A percentile compares a stretch with the other conserved stretches of the same genome.
phyloP scores from a whole-genome alignment of 345 rosid genomes.

The Toxicodendron radicans region DNA sequence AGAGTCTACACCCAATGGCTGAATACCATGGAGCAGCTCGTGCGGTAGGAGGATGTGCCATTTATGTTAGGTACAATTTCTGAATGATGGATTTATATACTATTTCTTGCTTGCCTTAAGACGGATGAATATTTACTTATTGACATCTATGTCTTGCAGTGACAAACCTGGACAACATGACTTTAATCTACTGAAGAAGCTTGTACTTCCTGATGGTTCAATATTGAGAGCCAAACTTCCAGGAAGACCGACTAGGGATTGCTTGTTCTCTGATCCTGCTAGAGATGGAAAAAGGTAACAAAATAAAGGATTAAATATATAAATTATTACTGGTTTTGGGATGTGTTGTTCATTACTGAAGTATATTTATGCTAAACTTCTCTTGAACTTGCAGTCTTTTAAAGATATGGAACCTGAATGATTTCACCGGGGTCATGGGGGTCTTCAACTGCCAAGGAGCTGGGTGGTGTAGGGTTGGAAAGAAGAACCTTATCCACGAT shows the following conservation, averaged over 20 bases:
- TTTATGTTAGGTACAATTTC: slow-evolving; percentile 52
- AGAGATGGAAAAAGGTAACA: slow-evolving; percentile 60
- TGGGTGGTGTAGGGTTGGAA: slow-evolving; percentile 63
- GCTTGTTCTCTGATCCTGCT: slow-evolving; percentile 62
- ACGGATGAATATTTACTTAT: neutral
- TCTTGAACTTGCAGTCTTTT: slow-evolving; percentile 40
- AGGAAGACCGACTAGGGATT: slow-evolving; percentile 68
- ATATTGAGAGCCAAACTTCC: slow-evolving; percentile 72
- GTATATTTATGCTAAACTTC: neutral
- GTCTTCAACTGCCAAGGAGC: slow-evolving; percentile 72
- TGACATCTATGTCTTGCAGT: slow-evolving; percentile 27
- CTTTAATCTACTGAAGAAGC: slow-evolving; percentile 58
- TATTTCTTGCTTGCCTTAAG: neutral
- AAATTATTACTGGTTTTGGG: neutral
- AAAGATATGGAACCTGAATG: slow-evolving; percentile 70
- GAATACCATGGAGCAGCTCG: slow-evolving; percentile 76
- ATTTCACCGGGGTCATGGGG: slow-evolving; percentile 56
- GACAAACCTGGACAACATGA: slow-evolving; percentile 74
- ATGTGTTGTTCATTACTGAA: neutral
- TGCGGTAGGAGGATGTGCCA: slow-evolving; percentile 61
- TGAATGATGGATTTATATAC: neutral
- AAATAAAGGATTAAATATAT: neutral
- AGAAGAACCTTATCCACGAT: slow-evolving; percentile 62
- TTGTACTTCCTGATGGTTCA: slow-evolving; percentile 68
- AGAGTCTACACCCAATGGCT: slow-evolving; percentile 75